Percentiles rank a stretch among this genome's conserved stretches.
Evolutionary conservation across 768 basidiomycete species (phyloP).

Genomic region (Tricholoma sp.): DNA sequence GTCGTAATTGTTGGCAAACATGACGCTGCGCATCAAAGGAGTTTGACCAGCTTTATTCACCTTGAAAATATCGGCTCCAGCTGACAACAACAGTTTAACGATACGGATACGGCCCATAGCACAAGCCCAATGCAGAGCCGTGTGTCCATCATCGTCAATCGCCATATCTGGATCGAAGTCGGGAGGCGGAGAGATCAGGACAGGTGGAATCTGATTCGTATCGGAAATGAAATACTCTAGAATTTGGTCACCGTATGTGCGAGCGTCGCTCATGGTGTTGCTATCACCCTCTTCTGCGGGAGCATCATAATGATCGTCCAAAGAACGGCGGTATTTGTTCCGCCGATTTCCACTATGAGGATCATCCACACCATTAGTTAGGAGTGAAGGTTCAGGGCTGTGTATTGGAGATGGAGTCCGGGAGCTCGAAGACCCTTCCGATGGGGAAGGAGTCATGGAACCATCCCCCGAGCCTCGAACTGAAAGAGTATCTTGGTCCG

Average conservation of each 20-base stretch:
- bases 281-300: constrained; percentile 39
- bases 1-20: constrained; percentile 99
- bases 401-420: constrained; percentile 87
- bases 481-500: constrained; percentile 62
- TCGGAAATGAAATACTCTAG: constrained; percentile 99
- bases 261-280: constrained; percentile 48
- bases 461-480: constrained; percentile 78
- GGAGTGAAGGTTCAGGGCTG: constrained; percentile 45
- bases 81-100: constrained; percentile 88
- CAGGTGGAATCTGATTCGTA: constrained; percentile 81
- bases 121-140: constrained; percentile 96
- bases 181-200: constrained; percentile 81
- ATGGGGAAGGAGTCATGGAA: constrained; percentile 86
- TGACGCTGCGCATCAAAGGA: constrained; percentile 95
- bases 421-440: constrained; percentile 82
- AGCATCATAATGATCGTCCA: constrained; percentile 41
- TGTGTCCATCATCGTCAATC: constrained; percentile 98
- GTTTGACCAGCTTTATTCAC: constrained; percentile 97
- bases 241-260: constrained; percentile 91
- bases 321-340: constrained; percentile 43
- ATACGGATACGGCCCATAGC: constrained; percentile 98
- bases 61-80: constrained; percentile 94
- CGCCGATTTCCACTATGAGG: constrained; percentile 34
- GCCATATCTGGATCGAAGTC: constrained; percentile 95
- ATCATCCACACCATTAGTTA: constrained; percentile 36